Percentiles rank a stretch among this genome's conserved stretches.
Conservation (phyloP, 768 basidiomycete genomes). For the Astraeus odoratus region DNA sequence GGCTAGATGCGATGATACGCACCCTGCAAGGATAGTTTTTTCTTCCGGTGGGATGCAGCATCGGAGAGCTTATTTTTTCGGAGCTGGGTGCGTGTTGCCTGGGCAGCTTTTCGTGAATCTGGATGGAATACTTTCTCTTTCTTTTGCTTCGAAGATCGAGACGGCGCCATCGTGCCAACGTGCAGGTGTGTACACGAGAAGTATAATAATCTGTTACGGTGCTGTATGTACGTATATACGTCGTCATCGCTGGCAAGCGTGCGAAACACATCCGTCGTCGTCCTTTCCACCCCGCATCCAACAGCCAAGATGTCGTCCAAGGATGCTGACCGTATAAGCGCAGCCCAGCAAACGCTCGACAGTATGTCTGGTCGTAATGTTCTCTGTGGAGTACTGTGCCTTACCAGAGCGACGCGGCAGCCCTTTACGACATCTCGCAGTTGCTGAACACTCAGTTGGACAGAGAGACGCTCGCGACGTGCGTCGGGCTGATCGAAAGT, state of each 20-base stretch:
- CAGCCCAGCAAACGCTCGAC: conserved; percentile 66
- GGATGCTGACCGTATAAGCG: conserved; percentile 53
- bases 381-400: not conserved
- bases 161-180: not conserved
- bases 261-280: not conserved
- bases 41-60: conserved; percentile 45
- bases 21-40: conserved; percentile 55
- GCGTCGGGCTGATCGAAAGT: conserved; percentile 86
- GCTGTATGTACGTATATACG: too few relatives aligned
- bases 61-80: conserved; percentile 63
- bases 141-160: conserved; percentile 25
- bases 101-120: conserved; percentile 75
- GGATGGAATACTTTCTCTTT: conserved; percentile 83
- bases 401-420: conserved; percentile 33
- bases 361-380: conserved; percentile 37
- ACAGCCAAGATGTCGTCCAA: conserved; percentile 41
- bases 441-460: conserved; percentile 82
- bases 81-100: conserved; percentile 58
- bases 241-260: too few relatives aligned
- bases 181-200: too few relatives aligned
- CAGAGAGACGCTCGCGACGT: conserved; percentile 87
- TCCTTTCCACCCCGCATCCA: too few relatives aligned
- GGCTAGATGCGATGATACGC: not conserved
- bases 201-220: too few relatives aligned
- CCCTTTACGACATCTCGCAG: conserved; percentile 83